A percentile compares a stretch with the other conserved stretches of the same genome.
These are phyloP conservation scores for Marchantia paleacea DNA, from an alignment of 225 moss, liverwort and hornwort species.

Conservation along the genomic window DNA sequence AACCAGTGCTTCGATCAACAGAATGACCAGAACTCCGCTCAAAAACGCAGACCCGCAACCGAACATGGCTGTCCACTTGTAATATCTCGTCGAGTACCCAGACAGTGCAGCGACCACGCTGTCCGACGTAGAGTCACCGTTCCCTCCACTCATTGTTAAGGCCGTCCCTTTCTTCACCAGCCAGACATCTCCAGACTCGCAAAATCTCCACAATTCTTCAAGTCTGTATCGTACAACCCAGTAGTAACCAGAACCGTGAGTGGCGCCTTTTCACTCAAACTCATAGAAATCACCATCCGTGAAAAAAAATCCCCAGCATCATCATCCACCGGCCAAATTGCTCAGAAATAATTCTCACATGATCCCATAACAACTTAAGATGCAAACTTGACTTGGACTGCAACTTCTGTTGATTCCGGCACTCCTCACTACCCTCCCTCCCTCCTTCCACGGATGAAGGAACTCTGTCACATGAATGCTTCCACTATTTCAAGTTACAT, in stretches of 20 bases:
- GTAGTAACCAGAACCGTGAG: neutral
- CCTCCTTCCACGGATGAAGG: neutral
- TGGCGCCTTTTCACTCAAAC: slow-evolving; percentile 7
- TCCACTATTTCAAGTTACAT: neutral
- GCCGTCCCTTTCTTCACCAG: neutral
- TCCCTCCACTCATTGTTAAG: neutral
- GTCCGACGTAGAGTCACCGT: slow-evolving; percentile 4
- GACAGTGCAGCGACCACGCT: slow-evolving; percentile 8
- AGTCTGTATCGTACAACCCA: neutral
- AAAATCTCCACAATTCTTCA: neutral
- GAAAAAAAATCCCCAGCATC: neutral
- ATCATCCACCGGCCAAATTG: neutral
- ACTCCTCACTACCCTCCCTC: neutral
- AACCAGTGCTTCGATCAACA: slow-evolving; percentile 40
- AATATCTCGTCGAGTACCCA: neutral
- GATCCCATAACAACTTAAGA: neutral
- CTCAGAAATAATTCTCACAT: neutral
- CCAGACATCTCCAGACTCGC: neutral
- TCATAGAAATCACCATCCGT: neutral
- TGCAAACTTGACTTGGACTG: neutral
- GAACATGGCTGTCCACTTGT: slow-evolving; percentile 35
- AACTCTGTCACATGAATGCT: neutral
- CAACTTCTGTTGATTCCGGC: too few relatives aligned
- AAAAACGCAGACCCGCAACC: slow-evolving; percentile 42
- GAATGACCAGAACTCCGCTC: slow-evolving; percentile 36